phyloP scores from a whole-genome alignment of 768 basidiomycete genomes.

The button mushroom (Agaricus bisporus) region DNA sequence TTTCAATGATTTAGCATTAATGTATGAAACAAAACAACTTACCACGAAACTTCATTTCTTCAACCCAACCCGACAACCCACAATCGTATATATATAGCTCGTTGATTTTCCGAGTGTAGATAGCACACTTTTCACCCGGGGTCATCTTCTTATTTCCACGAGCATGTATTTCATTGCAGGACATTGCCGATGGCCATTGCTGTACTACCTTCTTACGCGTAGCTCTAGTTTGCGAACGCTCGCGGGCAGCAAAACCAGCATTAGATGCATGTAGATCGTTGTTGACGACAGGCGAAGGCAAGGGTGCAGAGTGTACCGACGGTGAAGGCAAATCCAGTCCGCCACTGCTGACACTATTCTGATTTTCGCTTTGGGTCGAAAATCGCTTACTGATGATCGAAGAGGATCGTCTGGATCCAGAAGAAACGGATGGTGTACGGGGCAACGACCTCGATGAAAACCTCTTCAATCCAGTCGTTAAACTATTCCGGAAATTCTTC shows the following conservation, averaged over 20 bases:
- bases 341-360: neutral
- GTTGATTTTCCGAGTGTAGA: slow-evolving; percentile 80
- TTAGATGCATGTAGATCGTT: neutral
- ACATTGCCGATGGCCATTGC: slow-evolving; percentile 60
- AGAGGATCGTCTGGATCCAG: slow-evolving; percentile 28
- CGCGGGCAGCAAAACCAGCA: neutral
- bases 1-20: slow-evolving; percentile 1
- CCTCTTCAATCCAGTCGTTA: slow-evolving; percentile 39
- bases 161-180: slow-evolving; percentile 51
- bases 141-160: slow-evolving; percentile 3
- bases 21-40: slow-evolving; percentile 14
- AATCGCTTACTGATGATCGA: slow-evolving; percentile 26
- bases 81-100: slow-evolving; percentile 72
- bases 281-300: slow-evolving; percentile 15
- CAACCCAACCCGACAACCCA: slow-evolving; percentile 74
- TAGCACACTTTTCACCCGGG: slow-evolving; percentile 54
- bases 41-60: slow-evolving; percentile 53
- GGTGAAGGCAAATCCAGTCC: slow-evolving; percentile 25
- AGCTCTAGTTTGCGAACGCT: slow-evolving; percentile 6
- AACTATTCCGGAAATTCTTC: slow-evolving; percentile 42
- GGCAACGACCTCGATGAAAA: slow-evolving; percentile 48
- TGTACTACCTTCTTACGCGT: slow-evolving; percentile 22
- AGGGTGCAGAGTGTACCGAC: slow-evolving; percentile 18
- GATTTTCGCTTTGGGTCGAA: slow-evolving; percentile 18
- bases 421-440: slow-evolving; percentile 58